Evolutionary conservation across 305 asterid species (phyloP).

Genomic region (Fraxinus platypoda): DNA sequence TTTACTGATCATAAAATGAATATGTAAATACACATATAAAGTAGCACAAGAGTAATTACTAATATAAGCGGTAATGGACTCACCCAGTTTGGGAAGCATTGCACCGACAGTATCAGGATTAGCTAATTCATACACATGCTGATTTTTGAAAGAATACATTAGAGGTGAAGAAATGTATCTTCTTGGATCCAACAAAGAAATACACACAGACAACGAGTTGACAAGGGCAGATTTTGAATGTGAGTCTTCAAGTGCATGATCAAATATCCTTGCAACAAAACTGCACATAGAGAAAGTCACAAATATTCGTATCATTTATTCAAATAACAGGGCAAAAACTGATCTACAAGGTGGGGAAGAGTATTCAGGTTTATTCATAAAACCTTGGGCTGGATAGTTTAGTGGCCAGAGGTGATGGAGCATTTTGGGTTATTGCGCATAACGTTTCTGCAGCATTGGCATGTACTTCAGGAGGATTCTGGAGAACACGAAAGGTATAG

Average conservation of each 20-base stretch:
- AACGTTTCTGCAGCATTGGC: conserved; percentile 87
- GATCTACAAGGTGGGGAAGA: neutral
- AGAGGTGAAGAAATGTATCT: conserved; percentile 72
- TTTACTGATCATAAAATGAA: neutral
- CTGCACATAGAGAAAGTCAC: conserved; percentile 47
- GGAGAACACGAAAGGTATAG: conserved; percentile 22
- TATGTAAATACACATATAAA: neutral
- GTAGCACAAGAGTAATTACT: neutral
- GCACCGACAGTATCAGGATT: conserved; percentile 85
- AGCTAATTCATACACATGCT: conserved; percentile 72
- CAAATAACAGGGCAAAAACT: neutral
- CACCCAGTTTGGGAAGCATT: conserved; percentile 94
- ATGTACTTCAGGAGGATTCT: conserved; percentile 81
- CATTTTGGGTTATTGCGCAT: conserved; percentile 76
- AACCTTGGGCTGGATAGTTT: conserved; percentile 79
- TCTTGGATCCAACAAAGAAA: conserved; percentile 89
- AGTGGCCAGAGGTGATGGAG: conserved; percentile 75
- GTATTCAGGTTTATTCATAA: conserved; percentile 11
- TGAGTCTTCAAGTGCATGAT: conserved; percentile 79
- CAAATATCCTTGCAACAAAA: conserved; percentile 83
- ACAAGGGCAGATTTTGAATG: conserved; percentile 82
- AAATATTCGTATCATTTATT: conserved; percentile 3
- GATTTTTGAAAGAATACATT: conserved; percentile 77
- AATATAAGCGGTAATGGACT: conserved; percentile 24
- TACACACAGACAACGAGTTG: conserved; percentile 81